These are phyloP conservation scores for Laguncularia racemosa DNA, from an alignment of 345 rosid species.

Conservation along the genomic window DNA sequence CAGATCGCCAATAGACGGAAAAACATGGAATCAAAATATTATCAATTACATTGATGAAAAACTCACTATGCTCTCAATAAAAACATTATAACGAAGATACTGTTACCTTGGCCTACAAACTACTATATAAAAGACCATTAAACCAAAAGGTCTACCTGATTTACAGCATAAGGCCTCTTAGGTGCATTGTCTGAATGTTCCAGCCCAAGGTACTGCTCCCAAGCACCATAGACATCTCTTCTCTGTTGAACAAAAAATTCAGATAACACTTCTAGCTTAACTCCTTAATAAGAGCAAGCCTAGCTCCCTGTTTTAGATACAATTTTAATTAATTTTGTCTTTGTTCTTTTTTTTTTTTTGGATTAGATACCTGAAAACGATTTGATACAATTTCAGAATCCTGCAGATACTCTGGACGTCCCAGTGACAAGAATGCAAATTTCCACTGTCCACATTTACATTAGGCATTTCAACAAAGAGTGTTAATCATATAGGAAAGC, in stretches of 20 bases:
- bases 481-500: background rate
- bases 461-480: too few relatives aligned
- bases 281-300: too few relatives aligned
- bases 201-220: slow-evolving; percentile 93
- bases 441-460: slow-evolving; percentile 52
- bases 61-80: too few relatives aligned
- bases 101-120: too few relatives aligned
- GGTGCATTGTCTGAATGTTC: slow-evolving; percentile 86
- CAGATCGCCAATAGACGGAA: too few relatives aligned
- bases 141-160: slow-evolving; percentile 44
- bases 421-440: slow-evolving; percentile 81
- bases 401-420: slow-evolving; percentile 83
- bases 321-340: too few relatives aligned
- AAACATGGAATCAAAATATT: too few relatives aligned
- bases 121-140: too few relatives aligned
- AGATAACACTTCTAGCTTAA: background rate
- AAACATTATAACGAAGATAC: too few relatives aligned
- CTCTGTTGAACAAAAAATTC: slow-evolving; percentile 22
- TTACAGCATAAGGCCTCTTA: slow-evolving; percentile 63
- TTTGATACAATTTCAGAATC: slow-evolving; percentile 67
- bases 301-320: too few relatives aligned
- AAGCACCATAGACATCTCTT: slow-evolving; percentile 72
- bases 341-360: too few relatives aligned
- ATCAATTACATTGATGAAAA: too few relatives aligned
- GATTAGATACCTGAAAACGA: slow-evolving; percentile 63